Evolutionary conservation across 306 rosid genomes (phyloP).

Genomic region (Bauhinia variegata): DNA sequence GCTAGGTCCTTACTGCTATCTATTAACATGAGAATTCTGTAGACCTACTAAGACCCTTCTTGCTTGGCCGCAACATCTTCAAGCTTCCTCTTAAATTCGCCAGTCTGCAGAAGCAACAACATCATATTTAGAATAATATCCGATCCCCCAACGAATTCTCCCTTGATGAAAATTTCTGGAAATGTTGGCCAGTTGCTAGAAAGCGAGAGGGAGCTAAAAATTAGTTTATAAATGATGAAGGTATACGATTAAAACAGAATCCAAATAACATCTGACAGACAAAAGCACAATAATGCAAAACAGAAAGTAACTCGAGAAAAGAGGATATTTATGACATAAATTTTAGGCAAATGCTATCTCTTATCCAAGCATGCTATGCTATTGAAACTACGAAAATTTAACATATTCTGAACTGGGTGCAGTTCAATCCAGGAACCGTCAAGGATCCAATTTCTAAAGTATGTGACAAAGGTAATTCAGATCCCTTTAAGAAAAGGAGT

Average conservation of each 20-base stretch:
- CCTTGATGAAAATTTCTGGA: conserved; percentile 90
- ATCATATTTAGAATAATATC: conserved; percentile 77
- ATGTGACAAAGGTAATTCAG: neutral
- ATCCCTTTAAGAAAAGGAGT: too few relatives aligned
- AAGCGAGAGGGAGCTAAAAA: neutral
- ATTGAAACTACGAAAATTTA: neutral
- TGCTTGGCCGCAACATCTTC: conserved; percentile 42
- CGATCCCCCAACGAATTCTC: conserved; percentile 93
- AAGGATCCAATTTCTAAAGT: neutral
- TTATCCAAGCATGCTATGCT: neutral
- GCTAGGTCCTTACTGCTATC: too few relatives aligned
- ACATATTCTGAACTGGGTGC: neutral
- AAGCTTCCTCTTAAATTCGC: conserved; percentile 54
- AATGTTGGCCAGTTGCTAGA: conserved; percentile 84
- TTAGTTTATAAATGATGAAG: neutral
- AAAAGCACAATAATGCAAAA: neutral
- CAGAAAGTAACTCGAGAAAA: too few relatives aligned
- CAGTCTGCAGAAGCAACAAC: conserved; percentile 51
- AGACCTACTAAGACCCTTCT: conserved; percentile 5
- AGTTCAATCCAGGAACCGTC: neutral
- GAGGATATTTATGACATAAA: too few relatives aligned
- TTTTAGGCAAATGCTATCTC: too few relatives aligned
- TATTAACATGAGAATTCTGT: too few relatives aligned
- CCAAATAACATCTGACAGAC: neutral
- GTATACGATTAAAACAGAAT: too few relatives aligned